Base-by-base conservation (phyloP, 306 rosid genomes). In the Fragaria ananassa region DNA sequence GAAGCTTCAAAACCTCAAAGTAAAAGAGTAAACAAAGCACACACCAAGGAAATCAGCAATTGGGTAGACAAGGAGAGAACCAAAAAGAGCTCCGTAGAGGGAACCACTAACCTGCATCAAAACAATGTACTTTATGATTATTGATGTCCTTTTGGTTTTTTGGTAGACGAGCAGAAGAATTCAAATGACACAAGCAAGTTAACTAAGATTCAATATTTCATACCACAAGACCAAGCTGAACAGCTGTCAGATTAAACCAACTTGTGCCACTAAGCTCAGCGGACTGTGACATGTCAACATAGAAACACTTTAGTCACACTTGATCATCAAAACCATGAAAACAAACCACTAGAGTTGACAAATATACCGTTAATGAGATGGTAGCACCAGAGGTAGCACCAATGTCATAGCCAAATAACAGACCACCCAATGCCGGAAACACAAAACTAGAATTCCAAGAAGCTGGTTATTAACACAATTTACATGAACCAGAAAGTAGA, bases 301-400 rank as follows among this genome's bases (percentile, higher is more conserved):
- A 57, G 10, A 4, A 46, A 74, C 44, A 77, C 57, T n/a, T 17
- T n/a, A 10, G 66, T 49, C 54, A 49, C 77, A 65, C 37, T 46
- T 35, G 23, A 67, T 54, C 76, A 46, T 72, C 65, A 57, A 57
- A 51, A 74, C 53, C 53, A 67, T 47, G 21, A 46, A 17, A 42
- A 0, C 70, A 74, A 68, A 76, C 65, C 79, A 65, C 66, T 73
- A 57, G 71, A 74, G 5, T 45, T 58, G 75, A 70, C 83, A 44
- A 42, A n/a, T 54, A 74, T 81, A 92, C 96, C 97, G 83, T 96
- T 81, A 95, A 82, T 35, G 98, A 92, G 74, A 95, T 31, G 68
- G 98, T 82, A 76, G 97, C 97, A 53, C 97, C 92, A 34, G 97
- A 95, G 70, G 98, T 95, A 86, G 96, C 97, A 77, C 98, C 98